These are phyloP conservation scores for Jamesozyma gamospora DNA, from an alignment of 805 yeast species.

Conservation along the genomic window DNA sequence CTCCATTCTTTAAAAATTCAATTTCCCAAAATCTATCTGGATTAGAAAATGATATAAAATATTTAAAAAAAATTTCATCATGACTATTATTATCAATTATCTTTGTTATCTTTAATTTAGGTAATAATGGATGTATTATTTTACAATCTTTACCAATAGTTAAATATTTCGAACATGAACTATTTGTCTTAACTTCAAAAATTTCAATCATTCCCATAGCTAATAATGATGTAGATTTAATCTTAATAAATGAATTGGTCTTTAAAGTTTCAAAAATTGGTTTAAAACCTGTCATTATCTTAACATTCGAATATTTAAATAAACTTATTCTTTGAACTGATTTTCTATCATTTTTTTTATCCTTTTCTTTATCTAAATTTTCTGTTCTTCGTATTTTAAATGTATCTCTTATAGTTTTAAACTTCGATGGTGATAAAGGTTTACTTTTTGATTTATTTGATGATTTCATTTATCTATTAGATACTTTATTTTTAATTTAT, in stretches of 20 bases:
- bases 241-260: too few species aligned
- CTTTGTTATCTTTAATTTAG: constrained; percentile 50
- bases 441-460: too few species aligned
- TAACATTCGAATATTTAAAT: constrained; percentile 20
- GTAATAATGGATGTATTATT: constrained; percentile 63
- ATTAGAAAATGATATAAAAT: constrained; percentile 56
- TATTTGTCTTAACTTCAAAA: constrained; percentile 15
- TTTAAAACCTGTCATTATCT: constrained; percentile 12
- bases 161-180: constrained; percentile 17
- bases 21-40: constrained; percentile 72
- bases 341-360: constrained; percentile 7
- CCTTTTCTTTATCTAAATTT: constrained; percentile 2
- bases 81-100: constrained; percentile 6
- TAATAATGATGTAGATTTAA: constrained; percentile 7
- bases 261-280: constrained; percentile 1
- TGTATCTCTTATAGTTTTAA: background rate
- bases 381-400: background rate
- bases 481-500: too few species aligned
- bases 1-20: constrained; percentile 17
- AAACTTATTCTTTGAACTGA: constrained; percentile 27
- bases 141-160: constrained; percentile 26
- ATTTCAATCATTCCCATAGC: constrained; percentile 25
- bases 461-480: too few species aligned
- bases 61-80: constrained; percentile 30
- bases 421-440: background rate